Evolutionary conservation across 441 rosid species (phyloP).

Genomic region (Pelargonium australe): DNA sequence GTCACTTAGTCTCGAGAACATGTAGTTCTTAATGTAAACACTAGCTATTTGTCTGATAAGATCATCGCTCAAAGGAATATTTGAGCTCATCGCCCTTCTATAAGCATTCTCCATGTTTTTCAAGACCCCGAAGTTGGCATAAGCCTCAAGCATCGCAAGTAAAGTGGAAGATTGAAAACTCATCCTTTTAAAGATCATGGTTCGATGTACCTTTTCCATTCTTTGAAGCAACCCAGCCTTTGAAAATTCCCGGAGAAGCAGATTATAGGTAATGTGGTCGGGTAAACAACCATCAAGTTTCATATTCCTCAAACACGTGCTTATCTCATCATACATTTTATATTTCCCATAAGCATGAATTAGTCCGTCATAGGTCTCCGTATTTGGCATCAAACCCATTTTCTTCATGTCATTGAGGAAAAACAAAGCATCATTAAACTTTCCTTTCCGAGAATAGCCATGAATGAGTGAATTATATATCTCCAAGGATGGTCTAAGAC

Average conservation of each 20-base stretch:
- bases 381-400: constrained; percentile 30
- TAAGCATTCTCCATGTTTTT: constrained; percentile 55
- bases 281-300: constrained; percentile 45
- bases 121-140: constrained; percentile 47
- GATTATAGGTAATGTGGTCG: constrained; percentile 55
- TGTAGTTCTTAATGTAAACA: constrained; percentile 47
- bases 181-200: constrained; percentile 45
- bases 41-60: constrained; percentile 49
- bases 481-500: constrained; percentile 39
- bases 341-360: constrained; percentile 55
- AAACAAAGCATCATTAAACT: constrained; percentile 43
- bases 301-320: constrained; percentile 54
- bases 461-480: constrained; percentile 53
- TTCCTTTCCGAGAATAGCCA: constrained; percentile 40
- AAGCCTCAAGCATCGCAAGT: constrained; percentile 57
- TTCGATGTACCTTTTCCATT: constrained; percentile 49
- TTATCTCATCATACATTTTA: constrained; percentile 60
- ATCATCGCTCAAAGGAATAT: constrained; percentile 38
- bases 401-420: constrained; percentile 47
- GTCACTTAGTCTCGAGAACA: constrained; percentile 65
- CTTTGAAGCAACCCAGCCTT: constrained; percentile 51
- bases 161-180: constrained; percentile 38
- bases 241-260: constrained; percentile 52
- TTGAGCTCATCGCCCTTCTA: constrained; percentile 30
- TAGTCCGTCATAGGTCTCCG: constrained; percentile 51